Conservation (phyloP, 1,139 yeast genomes). For the Pichia sp. region DNA sequence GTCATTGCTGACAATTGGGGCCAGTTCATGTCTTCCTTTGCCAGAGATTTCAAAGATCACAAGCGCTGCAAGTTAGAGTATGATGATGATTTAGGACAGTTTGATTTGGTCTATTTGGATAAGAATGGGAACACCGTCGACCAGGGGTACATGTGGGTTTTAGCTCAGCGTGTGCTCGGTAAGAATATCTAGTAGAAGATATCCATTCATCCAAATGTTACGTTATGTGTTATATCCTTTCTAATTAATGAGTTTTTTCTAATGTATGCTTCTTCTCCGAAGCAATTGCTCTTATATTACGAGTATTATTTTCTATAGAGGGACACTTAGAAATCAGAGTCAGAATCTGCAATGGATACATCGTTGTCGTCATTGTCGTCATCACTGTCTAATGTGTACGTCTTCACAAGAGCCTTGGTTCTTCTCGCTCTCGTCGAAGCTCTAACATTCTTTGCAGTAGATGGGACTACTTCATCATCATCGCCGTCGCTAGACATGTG, state of each 20-base stretch:
- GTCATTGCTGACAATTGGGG: constrained; percentile 49
- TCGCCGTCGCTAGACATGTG: constrained; percentile 6
- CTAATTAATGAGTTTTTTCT: too few relatives aligned
- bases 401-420: constrained; percentile 4
- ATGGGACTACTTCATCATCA: constrained; percentile 11
- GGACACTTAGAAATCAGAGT: too few relatives aligned
- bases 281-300: too few relatives aligned
- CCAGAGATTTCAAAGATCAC: constrained; percentile 53
- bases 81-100: constrained; percentile 89
- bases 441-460: constrained; percentile 18
- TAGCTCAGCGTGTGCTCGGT: constrained; percentile 26
- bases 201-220: background rate
- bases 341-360: too few relatives aligned
- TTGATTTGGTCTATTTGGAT: constrained; percentile 54
- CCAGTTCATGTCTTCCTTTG: constrained; percentile 40
- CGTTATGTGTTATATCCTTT: too few relatives aligned
- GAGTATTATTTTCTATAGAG: too few relatives aligned
- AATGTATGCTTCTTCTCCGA: too few relatives aligned
- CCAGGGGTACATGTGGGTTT: constrained; percentile 52
- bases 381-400: constrained; percentile 11
- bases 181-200: background rate
- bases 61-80: constrained; percentile 47
- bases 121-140: constrained; percentile 35
- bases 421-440: constrained; percentile 3
- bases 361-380: too few relatives aligned